Evolutionary conservation across 768 basidiomycete genomes (phyloP), one percentile per base, ranked within the genome.

Genomic region (Tulasnella sp.): DNA sequence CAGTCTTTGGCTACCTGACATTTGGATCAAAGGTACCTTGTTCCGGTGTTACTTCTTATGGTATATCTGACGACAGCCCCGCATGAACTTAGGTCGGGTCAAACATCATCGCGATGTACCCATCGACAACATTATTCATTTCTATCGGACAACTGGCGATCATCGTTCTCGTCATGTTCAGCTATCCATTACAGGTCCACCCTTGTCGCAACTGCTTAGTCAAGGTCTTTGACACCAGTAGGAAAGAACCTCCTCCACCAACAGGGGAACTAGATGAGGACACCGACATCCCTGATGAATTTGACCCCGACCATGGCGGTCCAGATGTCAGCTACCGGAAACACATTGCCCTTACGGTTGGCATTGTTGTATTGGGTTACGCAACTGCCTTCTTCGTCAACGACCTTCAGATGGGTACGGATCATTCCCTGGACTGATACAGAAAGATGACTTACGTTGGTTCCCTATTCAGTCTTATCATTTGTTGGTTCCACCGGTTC

Each of bases 401-500:
- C 65, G 76, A 88, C 67, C 69, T 94, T 61, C 79, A 82, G 65
- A 69, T 88, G 68, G 86, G 88, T 84, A 64, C 63, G 81, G 69
- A 9, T 19, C 19, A 23, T 59, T 40, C n/a, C 2, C 23, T 19
- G 2, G 39, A n/a, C 40, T 21, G 43, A 36, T 19, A 14, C 42
- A 5, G 7, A 3, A 7, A 32, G 14, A 21, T 36, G 32, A 32
- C 41, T 31, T 15, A 49, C 12, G 6, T 27, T 8, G 6, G 12
- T 42, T 36, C 3, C 50, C 23, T 50, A 23, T 17, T 36, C 65
- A 89, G 94, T 98, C 12, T 75, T 98, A 32, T 89, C 91, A 3
- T 96, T 99, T 66, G 94, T 99, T 35, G 96, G 96, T 1, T 84
- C 91, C 21, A 97, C 92, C 0, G 96, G 96, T 11, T 94, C 90